Conservation (phyloP, 78 protist species). For the Mastigamoeba balamuthi region DNA sequence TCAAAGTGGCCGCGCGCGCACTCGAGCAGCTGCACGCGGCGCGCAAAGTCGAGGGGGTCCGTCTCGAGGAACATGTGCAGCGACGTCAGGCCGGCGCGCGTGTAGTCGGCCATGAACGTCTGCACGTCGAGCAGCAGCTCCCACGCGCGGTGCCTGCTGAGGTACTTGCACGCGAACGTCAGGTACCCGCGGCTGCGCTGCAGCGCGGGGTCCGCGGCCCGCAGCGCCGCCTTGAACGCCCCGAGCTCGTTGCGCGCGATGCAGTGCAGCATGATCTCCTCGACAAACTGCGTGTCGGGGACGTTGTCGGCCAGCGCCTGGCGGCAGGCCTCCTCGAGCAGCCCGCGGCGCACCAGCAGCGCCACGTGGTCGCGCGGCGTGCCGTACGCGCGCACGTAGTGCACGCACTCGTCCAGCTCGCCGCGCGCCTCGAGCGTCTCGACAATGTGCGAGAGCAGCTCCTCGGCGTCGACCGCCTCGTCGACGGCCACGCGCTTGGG, state of each 20-base stretch:
- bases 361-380: conserved; percentile 5
- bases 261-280: conserved; percentile 12
- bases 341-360: conserved; percentile 23
- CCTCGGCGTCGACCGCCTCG: background rate
- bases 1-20: too few relatives aligned
- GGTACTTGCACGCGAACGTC: conserved; percentile 19
- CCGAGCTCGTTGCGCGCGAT: too few relatives aligned
- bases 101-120: conserved; percentile 33
- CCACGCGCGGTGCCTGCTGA: conserved; percentile 14
- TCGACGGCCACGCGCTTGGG: background rate
- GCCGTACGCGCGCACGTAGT: conserved; percentile 37
- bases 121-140: conserved; percentile 25
- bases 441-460: too few relatives aligned
- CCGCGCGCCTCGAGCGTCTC: too few relatives aligned
- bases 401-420: conserved; percentile 21
- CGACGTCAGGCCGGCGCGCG: conserved; percentile 47
- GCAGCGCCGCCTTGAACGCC: too few relatives aligned
- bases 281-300: conserved; percentile 2
- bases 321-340: conserved; percentile 14
- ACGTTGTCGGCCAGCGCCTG: conserved; percentile 1
- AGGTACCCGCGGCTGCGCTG: conserved; percentile 12
- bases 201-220: conserved; percentile 15
- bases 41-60: background rate
- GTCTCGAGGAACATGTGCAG: conserved; percentile 11
- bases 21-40: background rate